phyloP scores from a whole-genome alignment of 192 early-diverging fungal genomes.

The Neocallimastix lanati region DNA sequence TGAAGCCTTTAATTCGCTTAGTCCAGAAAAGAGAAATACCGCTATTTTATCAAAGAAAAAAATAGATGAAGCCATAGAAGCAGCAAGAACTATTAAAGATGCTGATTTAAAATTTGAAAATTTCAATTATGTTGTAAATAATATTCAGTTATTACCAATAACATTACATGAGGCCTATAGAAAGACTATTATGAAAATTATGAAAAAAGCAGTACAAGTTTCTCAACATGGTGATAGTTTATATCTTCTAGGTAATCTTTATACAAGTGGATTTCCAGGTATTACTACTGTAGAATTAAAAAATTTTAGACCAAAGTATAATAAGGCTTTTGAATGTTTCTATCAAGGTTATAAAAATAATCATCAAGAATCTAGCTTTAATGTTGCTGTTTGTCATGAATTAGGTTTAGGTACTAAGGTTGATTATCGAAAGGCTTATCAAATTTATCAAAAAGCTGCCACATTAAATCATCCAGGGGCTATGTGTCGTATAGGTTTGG shows the following conservation, averaged over 20 bases:
- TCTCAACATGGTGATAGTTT: not conserved
- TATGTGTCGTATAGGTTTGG: constrained; percentile 43
- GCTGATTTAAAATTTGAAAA: not conserved
- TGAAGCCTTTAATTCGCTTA: not conserved
- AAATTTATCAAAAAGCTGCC: constrained; percentile 55
- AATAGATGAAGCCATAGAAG: not conserved
- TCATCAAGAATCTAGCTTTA: not conserved
- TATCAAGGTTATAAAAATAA: not conserved
- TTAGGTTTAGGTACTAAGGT: not conserved
- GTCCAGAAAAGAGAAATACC: not conserved
- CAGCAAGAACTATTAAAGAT: not conserved
- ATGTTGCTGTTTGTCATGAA: not conserved
- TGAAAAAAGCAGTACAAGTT: not conserved
- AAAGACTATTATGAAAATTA: not conserved
- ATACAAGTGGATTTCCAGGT: not conserved
- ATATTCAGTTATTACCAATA: not conserved
- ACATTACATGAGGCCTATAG: not conserved
- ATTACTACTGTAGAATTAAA: not conserved
- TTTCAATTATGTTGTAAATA: not conserved
- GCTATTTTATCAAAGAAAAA: not conserved
- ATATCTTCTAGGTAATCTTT: not conserved
- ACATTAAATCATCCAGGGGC: constrained; percentile 45
- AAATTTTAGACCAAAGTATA: not conserved
- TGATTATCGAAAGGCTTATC: constrained; percentile 14
- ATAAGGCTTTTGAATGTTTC: not conserved